Evolutionary conservation across 768 basidiomycete species (phyloP).

Genomic region (Amanita polypyramis): DNA sequence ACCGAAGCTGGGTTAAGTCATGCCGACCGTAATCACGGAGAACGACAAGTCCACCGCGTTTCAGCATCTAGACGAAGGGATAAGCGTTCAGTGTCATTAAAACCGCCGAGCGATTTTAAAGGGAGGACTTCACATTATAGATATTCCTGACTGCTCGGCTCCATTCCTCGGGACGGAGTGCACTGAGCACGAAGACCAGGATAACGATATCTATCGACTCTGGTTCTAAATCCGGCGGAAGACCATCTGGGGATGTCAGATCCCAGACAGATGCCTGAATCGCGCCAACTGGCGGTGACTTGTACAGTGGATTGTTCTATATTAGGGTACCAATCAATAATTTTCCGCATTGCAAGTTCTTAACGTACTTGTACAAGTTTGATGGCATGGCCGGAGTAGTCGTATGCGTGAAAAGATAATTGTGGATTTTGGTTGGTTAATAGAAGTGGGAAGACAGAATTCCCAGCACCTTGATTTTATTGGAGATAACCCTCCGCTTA

Average conservation of each 20-base stretch:
- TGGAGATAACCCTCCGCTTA: neutral
- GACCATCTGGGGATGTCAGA: constrained; percentile 48
- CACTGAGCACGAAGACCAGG: constrained; percentile 91
- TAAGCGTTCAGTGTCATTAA: neutral
- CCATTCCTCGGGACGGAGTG: constrained; percentile 94
- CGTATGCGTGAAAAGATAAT: constrained; percentile 70
- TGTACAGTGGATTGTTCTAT: constrained; percentile 67
- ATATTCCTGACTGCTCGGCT: constrained; percentile 70
- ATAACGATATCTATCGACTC: constrained; percentile 79
- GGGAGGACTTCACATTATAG: constrained; percentile 39
- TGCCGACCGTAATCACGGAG: constrained; percentile 93
- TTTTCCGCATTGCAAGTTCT: neutral
- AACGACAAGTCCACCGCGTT: constrained; percentile 76
- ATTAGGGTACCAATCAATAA: constrained; percentile 3
- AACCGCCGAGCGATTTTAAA: neutral
- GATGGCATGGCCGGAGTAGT: constrained; percentile 84
- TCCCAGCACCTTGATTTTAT: constrained; percentile 68
- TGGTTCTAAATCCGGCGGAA: constrained; percentile 55
- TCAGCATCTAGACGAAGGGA: constrained; percentile 62
- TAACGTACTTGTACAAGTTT: constrained; percentile 72
- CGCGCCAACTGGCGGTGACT: constrained; percentile 51
- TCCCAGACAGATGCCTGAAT: constrained; percentile 89
- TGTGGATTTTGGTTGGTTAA: constrained; percentile 74
- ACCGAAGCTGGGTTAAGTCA: constrained; percentile 90
- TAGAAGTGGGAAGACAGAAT: constrained; percentile 84